These are phyloP conservation scores for Entoloma clypeatum DNA, from an alignment of 1,284 basidiomycete genomes.

Conservation along the genomic window DNA sequence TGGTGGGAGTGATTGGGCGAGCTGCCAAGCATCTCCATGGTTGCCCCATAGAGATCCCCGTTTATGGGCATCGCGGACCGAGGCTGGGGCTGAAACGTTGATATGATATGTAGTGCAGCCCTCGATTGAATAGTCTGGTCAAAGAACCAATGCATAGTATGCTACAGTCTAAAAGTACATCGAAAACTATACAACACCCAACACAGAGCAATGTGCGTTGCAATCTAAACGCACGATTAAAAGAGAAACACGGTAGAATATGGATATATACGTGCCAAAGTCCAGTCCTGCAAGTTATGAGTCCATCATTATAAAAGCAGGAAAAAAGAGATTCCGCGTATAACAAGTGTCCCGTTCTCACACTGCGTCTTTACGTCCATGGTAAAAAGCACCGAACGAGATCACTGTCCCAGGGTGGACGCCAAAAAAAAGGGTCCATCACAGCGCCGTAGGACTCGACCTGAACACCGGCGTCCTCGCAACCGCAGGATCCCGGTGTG, in stretches of 20 bases:
- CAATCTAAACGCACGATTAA: conserved; percentile 2
- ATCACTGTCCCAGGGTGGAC: no score
- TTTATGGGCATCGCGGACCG: conserved; percentile 2
- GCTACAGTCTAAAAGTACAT: no score
- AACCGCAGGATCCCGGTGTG: not conserved
- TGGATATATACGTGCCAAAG: conserved; percentile 8
- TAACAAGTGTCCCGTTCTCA: no score
- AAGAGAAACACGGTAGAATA: no score
- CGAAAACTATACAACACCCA: conserved; percentile 4
- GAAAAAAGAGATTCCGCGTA: not conserved
- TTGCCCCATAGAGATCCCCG: not conserved
- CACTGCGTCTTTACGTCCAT: no score
- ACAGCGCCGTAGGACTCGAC: conserved; percentile 17
- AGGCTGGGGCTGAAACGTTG: not conserved
- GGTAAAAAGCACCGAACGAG: no score
- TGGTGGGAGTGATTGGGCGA: no score
- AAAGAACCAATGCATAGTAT: no score
- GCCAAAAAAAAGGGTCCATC: no score
- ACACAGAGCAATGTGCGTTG: conserved; percentile 6
- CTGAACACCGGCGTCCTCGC: conserved; percentile 12
- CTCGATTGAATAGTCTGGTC: conserved; percentile 1
- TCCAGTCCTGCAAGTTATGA: conserved; percentile 10
- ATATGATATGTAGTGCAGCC: not conserved
- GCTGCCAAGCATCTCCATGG: no score
- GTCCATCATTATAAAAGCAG: conserved; percentile 6